These are phyloP conservation scores for Macrocystidia cucumis DNA, from an alignment of 1,284 basidiomycete genomes.

Conservation along the genomic window DNA sequence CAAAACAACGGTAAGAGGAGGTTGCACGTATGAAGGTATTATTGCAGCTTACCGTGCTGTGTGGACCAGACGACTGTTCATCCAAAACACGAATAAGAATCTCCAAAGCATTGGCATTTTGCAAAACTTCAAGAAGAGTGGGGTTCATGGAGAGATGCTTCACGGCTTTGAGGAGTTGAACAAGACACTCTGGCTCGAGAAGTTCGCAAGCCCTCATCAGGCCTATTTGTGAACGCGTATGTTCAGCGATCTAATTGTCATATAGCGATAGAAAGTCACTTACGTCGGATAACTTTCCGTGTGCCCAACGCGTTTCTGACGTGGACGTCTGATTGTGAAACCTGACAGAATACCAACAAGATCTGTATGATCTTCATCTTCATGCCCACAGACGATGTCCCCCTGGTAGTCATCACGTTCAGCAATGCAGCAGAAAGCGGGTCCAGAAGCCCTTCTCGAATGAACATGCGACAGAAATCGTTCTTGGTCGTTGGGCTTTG, in stretches of 20 bases:
- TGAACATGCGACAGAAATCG: constrained; percentile 98
- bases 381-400: constrained; percentile 63
- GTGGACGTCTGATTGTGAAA: constrained; percentile 89
- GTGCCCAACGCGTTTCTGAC: constrained; percentile 89
- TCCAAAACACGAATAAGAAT: constrained; percentile 81
- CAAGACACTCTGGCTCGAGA: constrained; percentile 78
- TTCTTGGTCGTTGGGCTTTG: constrained; percentile 94
- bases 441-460: constrained; percentile 89
- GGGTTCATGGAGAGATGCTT: constrained; percentile 95
- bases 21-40: neutral
- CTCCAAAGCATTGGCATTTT: constrained; percentile 94
- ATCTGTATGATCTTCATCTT: constrained; percentile 89
- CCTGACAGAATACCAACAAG: constrained; percentile 89
- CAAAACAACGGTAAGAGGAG: constrained; percentile 5
- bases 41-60: constrained; percentile 68
- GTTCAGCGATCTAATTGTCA: constrained; percentile 6
- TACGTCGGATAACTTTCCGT: constrained; percentile 83
- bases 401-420: constrained; percentile 77
- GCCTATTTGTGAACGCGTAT: constrained; percentile 40
- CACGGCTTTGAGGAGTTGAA: constrained; percentile 88
- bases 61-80: constrained; percentile 71
- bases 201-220: constrained; percentile 78
- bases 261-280: constrained; percentile 23
- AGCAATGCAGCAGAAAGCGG: constrained; percentile 87
- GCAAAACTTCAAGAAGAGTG: constrained; percentile 83